A percentile compares a stretch with the other conserved stretches of the same genome.
Evolutionary conservation across 495 filamentous ascomycete species (phyloP).

Genomic region (Tuber indicum): DNA sequence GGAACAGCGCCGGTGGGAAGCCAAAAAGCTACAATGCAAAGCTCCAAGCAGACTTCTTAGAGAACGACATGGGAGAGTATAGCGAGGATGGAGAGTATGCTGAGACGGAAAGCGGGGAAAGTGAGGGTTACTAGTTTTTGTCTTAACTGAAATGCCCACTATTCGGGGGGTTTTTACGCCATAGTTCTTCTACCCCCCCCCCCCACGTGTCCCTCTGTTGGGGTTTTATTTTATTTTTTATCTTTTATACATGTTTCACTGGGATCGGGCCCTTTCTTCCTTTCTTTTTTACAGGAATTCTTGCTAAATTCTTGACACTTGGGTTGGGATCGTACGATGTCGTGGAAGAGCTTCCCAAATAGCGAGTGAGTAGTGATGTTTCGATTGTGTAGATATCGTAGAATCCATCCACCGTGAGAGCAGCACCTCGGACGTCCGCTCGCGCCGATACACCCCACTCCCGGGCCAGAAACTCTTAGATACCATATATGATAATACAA

Average conservation of each 20-base stretch:
- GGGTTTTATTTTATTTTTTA: background rate
- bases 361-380: background rate
- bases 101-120: background rate
- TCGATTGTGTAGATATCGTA: background rate
- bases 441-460: background rate
- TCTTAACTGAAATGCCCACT: background rate
- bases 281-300: background rate
- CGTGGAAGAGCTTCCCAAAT: background rate
- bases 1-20: constrained; percentile 48
- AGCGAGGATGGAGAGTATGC: background rate
- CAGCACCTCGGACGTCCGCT: no score
- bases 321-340: background rate
- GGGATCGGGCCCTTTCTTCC: background rate
- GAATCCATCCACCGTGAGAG: background rate
- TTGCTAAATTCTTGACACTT: no score
- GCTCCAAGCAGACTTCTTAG: background rate
- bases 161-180: background rate
- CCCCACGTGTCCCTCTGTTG: background rate
- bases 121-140: background rate
- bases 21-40: background rate
- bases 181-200: background rate
- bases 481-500: no score
- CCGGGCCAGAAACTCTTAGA: no score
- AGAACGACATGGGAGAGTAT: background rate
- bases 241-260: background rate